A percentile compares a stretch with the other conserved stretches of the same genome.
These are phyloP conservation scores for Hyphochytrium catenoides DNA, from an alignment of 352 stramenopile genomes.

Conservation along the genomic window DNA sequence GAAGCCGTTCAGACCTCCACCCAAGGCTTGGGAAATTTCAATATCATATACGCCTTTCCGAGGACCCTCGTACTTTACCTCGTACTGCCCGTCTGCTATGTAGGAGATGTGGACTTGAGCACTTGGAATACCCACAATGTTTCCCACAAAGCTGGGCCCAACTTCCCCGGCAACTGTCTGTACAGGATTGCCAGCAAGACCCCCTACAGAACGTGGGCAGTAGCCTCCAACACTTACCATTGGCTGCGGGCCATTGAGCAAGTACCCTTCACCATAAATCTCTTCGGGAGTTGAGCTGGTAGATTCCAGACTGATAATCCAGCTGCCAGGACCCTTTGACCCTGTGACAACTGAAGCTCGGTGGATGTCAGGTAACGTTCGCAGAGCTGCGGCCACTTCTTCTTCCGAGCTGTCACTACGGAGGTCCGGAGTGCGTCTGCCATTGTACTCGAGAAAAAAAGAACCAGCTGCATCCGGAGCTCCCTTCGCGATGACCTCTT, in stretches of 20 bases:
- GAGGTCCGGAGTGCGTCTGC: slow-evolving; percentile 37
- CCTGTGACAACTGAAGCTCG: slow-evolving; percentile 12
- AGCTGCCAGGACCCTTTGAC: slow-evolving; percentile 31
- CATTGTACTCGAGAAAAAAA: slow-evolving; percentile 55
- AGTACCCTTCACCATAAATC: slow-evolving; percentile 57
- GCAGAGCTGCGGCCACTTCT: slow-evolving; percentile 26
- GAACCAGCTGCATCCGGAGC: slow-evolving; percentile 30
- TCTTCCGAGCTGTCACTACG: slow-evolving; percentile 24
- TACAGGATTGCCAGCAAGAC: slow-evolving; percentile 15
- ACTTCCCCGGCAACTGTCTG: too few species aligned
- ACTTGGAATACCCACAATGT: slow-evolving; percentile 21
- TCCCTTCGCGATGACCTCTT: slow-evolving; percentile 28
- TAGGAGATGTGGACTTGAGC: slow-evolving; percentile 36
- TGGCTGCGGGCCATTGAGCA: too few species aligned
- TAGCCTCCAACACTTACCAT: slow-evolving; percentile 15
- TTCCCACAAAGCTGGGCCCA: slow-evolving; percentile 34
- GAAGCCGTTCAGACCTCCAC: slow-evolving; percentile 51
- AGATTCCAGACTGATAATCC: slow-evolving; percentile 58
- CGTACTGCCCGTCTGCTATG: slow-evolving; percentile 31
- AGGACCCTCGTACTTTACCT: slow-evolving; percentile 63
- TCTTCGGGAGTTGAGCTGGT: too few species aligned
- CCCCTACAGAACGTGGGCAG: slow-evolving; percentile 21
- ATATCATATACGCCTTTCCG: slow-evolving; percentile 57
- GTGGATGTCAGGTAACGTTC: slow-evolving; percentile 42
- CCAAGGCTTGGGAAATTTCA: slow-evolving; percentile 35